Base-by-base conservation (phyloP, 2,329 filamentous ascomycete genomes). In the Alternaria sp. region DNA sequence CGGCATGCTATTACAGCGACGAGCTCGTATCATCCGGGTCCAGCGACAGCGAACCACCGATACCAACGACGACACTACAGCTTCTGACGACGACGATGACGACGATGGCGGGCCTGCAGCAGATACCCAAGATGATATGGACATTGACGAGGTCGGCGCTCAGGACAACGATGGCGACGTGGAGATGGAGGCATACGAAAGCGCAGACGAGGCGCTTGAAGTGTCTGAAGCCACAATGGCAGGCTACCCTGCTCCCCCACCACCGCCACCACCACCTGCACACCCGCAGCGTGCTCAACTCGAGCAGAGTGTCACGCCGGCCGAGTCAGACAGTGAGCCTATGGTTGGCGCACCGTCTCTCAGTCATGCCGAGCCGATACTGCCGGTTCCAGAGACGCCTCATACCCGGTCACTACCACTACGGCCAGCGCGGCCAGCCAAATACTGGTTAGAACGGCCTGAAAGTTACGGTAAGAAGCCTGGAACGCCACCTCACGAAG, bases 371-470 rank as follows among this genome's bases (percentile, higher is more conserved):
- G 91, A 90, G 74, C 86, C 87, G 4, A 89, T 89, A 63, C 80
- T 92, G 30, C 87, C 90, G 11, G 90, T 98, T 23, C 96, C 96
- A 6, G 92, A 91, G 75, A 98, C 96, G 0, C 94, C 94, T 6
- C 66, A 74, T 14, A 72, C 71, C 20, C 85, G 82, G 54, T 78
- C 82, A 15, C 75, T 80, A 26, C 79, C 80, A 3, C 72, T 80
- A n/a, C 81, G 81, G 51, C 85, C 87, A 11, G 86, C 87, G n/a
- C 87, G 86, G 58, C 90, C 92, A 11, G 90, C 92, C 12, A 86
- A 87, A 57, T 95, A 97, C 80, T 98, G 95, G 95, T 85, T 96
- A 37, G 90, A 93, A 71, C 93, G 91, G 37, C 93, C 95, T 7
- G 84, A 87, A 18, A 87, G 87, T 30, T 95, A 92, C 77, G 87